phyloP scores from a whole-genome alignment of 2,329 filamentous ascomycete species.

The Fusarium illudens region DNA sequence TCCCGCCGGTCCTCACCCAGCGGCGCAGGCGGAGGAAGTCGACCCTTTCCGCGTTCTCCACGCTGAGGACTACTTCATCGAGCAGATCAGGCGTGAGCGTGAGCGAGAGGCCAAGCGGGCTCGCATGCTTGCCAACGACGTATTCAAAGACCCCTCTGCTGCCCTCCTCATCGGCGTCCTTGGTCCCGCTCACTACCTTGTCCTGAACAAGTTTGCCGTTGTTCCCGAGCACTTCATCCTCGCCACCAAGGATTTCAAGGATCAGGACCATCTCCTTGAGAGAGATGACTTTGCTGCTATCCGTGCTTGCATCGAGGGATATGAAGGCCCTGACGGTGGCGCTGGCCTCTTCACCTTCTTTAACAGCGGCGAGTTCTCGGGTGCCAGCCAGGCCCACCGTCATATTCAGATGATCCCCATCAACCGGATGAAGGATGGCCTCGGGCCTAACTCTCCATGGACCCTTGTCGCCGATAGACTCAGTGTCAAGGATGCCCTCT shows the following conservation, averaged over 20 bases:
- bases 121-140: neutral
- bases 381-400: conserved; percentile 75
- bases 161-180: conserved; percentile 63
- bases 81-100: neutral
- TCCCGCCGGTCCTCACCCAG: conserved; percentile 43
- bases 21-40: conserved; percentile 53
- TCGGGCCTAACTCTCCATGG: conserved; percentile 54
- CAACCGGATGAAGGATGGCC: conserved; percentile 66
- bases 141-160: conserved; percentile 67
- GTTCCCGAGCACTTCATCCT: conserved; percentile 77
- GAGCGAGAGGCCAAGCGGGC: neutral
- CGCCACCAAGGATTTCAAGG: conserved; percentile 68
- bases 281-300: conserved; percentile 67
- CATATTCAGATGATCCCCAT: conserved; percentile 78
- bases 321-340: conserved; percentile 44
- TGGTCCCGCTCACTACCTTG: conserved; percentile 65
- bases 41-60: conserved; percentile 56
- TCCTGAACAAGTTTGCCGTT: conserved; percentile 80
- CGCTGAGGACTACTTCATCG: neutral
- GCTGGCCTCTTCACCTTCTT: conserved; percentile 70
- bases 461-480: conserved; percentile 57
- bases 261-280: conserved; percentile 72
- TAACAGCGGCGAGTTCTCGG: conserved; percentile 74
- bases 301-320: conserved; percentile 68
- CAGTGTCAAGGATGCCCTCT: conserved; percentile 48